Percentiles rank a stretch among this genome's conserved stretches.
Evolutionary conservation across 2,329 filamentous ascomycete genomes (phyloP).

Genomic region (Aureobasidium sp.): DNA sequence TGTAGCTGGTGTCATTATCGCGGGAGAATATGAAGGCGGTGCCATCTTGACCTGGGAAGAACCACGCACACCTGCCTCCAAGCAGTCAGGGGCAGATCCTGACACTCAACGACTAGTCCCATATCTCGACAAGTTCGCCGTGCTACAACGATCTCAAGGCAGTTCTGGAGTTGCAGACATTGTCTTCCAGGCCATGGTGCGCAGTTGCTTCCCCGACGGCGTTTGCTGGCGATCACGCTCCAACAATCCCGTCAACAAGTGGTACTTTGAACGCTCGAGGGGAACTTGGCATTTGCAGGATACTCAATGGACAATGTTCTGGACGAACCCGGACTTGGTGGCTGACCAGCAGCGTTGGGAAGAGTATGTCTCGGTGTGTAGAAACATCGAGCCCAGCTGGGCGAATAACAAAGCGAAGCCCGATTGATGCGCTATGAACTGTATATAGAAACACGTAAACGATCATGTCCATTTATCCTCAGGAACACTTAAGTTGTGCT

Average conservation of each 20-base stretch:
- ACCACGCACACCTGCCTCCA: constrained; percentile 38
- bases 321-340: constrained; percentile 67
- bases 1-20: constrained; percentile 86
- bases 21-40: constrained; percentile 92
- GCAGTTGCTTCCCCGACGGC: constrained; percentile 76
- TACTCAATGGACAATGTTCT: constrained; percentile 98
- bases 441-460: not conserved
- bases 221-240: constrained; percentile 88
- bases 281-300: constrained; percentile 74
- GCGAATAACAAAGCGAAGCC: constrained; percentile 29
- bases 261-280: constrained; percentile 89
- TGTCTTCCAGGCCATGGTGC: constrained; percentile 92
- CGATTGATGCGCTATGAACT: constrained; percentile 1
- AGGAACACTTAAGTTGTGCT: too few relatives aligned
- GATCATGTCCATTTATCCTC: not conserved
- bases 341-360: constrained; percentile 35
- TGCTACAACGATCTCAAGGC: constrained; percentile 79
- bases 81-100: not conserved
- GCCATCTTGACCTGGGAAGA: constrained; percentile 93
- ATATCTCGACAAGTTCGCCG: constrained; percentile 96
- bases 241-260: constrained; percentile 95
- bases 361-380: constrained; percentile 43
- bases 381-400: constrained; percentile 41
- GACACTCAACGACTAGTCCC: constrained; percentile 63
- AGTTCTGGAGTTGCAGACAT: constrained; percentile 82